These are phyloP conservation scores for Aureobasidium melanogenum DNA, from an alignment of 2,329 filamentous ascomycete species.

Conservation along the genomic window DNA sequence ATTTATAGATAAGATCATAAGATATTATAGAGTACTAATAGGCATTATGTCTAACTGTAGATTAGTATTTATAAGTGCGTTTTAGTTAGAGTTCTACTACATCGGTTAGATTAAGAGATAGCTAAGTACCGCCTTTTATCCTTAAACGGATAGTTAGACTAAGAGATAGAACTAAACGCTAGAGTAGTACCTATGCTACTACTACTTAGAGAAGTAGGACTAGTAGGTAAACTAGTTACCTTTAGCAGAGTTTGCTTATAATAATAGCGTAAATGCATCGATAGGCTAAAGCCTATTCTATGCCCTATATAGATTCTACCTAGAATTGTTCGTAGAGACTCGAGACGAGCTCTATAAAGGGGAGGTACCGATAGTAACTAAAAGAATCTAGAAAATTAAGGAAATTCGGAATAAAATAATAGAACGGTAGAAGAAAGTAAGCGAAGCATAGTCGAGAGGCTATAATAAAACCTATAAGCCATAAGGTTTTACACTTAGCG, in stretches of 20 bases:
- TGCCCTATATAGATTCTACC: no score
- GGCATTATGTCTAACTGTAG: conserved; percentile 11
- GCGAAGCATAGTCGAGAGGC: no score
- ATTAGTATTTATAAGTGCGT: conserved; percentile 11
- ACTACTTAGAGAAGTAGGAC: conserved; percentile 5
- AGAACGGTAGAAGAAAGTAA: no score
- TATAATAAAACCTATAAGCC: no score
- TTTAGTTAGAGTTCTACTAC: conserved; percentile 11
- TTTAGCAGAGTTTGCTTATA: conserved; percentile 5
- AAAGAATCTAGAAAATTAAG: no score
- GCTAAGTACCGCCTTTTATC: conserved; percentile 14
- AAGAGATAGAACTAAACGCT: conserved; percentile 14
- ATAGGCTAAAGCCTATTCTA: neutral
- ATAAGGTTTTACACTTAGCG: no score
- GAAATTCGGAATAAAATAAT: no score
- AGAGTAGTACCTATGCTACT: conserved; percentile 13
- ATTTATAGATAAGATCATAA: neutral
- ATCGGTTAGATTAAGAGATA: neutral
- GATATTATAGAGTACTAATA: neutral
- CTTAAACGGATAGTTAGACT: conserved; percentile 14
- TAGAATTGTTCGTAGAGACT: no score
- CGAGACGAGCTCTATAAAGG: no score
- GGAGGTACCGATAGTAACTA: no score
- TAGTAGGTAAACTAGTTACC: neutral
- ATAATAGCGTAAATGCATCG: conserved; percentile 10